Evolutionary conservation across 2,329 filamentous ascomycete species (phyloP), one percentile per base, ranked within the genome.

Genomic region (Claviceps cyperi): DNA sequence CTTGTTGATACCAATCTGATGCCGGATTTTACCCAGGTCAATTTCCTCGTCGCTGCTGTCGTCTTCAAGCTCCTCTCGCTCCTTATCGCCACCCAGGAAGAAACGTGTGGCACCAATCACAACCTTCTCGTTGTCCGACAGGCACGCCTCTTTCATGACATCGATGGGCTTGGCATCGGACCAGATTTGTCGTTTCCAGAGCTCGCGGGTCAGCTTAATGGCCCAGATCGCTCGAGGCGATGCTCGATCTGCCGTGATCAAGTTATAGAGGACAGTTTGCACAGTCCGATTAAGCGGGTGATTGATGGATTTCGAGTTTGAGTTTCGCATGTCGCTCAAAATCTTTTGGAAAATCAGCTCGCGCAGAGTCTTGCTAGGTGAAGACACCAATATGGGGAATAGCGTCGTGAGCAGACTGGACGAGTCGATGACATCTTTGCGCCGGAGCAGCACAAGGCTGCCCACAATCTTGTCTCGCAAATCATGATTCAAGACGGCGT

Each of bases 101-200:
- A 97, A 98, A 22, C 88, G 80, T 14, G 94, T 86, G 43, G 87
- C 90, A 15, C 89, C 87, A 5, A 85, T 74, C 24, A 92, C 80
- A 3, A 97, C 89, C 69, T 98, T 98, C 59, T 94, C 87, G 58
- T 96, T 94, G 48, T 95, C 84, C 3, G 87, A 81, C 51, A 98
- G 69, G 50, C 84, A 82, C 0, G 91, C 89, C 67, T 95, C 86
- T 68, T 94, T 94, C 90, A 98, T 97, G 56, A 97, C 86, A 60
- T 95, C 89, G n/a, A 97, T 92, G 0, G 91, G 83, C 64, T 90
- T 92, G 2, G 89, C 80, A 60, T 98, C 92, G 9, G 86, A 88
- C 92, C 92, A 98, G 55, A 97, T 83, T 59, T 96, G 90, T 45
- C 91, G 79, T 68, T 90, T 94, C 92, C 92, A 98, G 61, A 98